Base-by-base conservation (phyloP, 2,329 filamentous ascomycete species). In the Colletotrichum zoysiae region DNA sequence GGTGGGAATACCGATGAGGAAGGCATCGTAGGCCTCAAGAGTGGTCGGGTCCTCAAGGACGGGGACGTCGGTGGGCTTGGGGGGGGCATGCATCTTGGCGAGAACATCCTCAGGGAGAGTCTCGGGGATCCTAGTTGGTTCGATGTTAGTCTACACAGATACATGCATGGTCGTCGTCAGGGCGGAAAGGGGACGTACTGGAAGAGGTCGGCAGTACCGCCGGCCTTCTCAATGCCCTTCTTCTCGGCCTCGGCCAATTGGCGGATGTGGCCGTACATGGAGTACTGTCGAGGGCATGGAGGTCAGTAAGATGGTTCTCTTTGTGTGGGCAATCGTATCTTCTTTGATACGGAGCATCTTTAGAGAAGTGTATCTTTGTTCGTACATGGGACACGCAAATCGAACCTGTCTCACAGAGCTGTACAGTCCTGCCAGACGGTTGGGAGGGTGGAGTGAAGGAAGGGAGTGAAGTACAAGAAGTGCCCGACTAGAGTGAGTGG, bases 1-100 rank as follows among this genome's bases (percentile, higher is more conserved):
- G 63, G 96, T 99, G 72, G 96, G 96, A 82, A 98, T 96, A 76
- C 96, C 96, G 78, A 98, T 89, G 75, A 99, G 91, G 86, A 98
- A 91, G 76, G 86, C 96, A 79, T 98, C 77, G 85, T 97, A 98
- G 65, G 86, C 75, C 79, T 91, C 89, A 55, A 98, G 91, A 42
- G 82, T 85, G 16, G 79, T 65, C 7, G 90, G 86, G 79, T 88
- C 84, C 23, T 87, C 81, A 61, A 91, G 86, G 76, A 94, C 82
- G 70, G 91, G 88, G 81, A 96, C 85, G 79, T 89, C 86, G 75
- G 87, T 81, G 78, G 88, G 82, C 86, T 97, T 97, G 76, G 90
- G 80, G 5, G 95, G 93, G 40, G 96, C 96, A 85, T 97, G 84
- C 95, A 99, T 97, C 90, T 97, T 97, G 76, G 81, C 78, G 70